Base-by-base conservation (phyloP, 2,329 filamentous ascomycete genomes). In the Curvularia sp. region DNA sequence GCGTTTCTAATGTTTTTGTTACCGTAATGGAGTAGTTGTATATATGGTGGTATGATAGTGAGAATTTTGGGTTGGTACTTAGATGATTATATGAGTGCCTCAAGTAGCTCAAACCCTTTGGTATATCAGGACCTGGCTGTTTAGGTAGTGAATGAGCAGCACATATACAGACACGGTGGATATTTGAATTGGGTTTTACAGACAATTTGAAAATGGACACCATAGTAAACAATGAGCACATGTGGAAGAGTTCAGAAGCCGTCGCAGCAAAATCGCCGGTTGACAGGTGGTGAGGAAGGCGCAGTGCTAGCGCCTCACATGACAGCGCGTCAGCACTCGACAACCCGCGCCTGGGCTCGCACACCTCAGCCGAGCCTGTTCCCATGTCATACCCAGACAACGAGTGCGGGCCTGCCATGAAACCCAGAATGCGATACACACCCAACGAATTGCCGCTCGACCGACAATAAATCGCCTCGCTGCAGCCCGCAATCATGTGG, bases 401-500 rank as follows among this genome's bases (percentile, higher is more conserved):
- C 23, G 38, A 42, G 23, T 46, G 45, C 41, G 25, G 13, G 21
- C 30, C 2, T 49, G 18, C 38, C 25, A 34, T 49, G 41, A 55
- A 18, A 23, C 13, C 12, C 15, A 49, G 19, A 47, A 58, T 55
- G 55, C 51, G 46, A 46, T 50, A 34, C 5, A 30, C 13, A 21
- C 13, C 52, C 6, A 27, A 49, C 3, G 21, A 15, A 12, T 18
- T 9, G 10, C 6, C 28, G 7, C 25, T 5, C 41, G 30, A 13
- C 12, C 30, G 7, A 18, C 28, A 32, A 7, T 51, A 50, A 34
- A 5, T 25, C 32, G 25, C n/a, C 13, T 30, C n/a, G 6, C 21
- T 38, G 15, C 18, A 39, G 6, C n/a, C 27, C 23, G 9, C 47
- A 12, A 23, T 39, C 8, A 85, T 85, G 83, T 84, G 83, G 83